Evolutionary conservation across 345 rosid genomes (phyloP).

Genomic region (Turritis glabra): DNA sequence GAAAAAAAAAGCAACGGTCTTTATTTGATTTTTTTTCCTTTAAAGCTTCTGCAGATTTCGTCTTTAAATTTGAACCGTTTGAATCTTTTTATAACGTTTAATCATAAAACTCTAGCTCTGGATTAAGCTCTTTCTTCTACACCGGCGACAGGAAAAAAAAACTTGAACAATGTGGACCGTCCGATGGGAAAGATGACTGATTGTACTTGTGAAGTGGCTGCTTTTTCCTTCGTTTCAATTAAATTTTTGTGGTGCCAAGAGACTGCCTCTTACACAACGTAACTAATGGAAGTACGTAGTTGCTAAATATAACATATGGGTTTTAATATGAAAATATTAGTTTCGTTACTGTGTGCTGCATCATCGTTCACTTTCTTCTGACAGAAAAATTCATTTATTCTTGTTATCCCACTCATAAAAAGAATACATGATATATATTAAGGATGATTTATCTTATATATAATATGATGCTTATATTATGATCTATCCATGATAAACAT

Average conservation of each 20-base stretch:
- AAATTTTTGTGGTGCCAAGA: background rate
- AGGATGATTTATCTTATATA: background rate
- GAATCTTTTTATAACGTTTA: conserved; percentile 19
- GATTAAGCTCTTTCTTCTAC: background rate
- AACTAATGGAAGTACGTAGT: background rate
- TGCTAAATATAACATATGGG: background rate
- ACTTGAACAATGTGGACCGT: conserved; percentile 13
- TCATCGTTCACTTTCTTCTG: background rate
- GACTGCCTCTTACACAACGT: background rate
- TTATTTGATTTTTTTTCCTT: conserved; percentile 20
- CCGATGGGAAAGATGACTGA: background rate
- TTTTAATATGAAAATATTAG: background rate
- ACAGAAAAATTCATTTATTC: no score
- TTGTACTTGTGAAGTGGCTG: background rate
- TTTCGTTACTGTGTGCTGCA: background rate
- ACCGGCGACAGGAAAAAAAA: background rate
- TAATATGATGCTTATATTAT: background rate
- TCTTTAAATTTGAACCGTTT: conserved; percentile 50
- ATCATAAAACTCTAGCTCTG: background rate
- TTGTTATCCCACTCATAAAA: background rate
- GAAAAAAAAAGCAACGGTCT: conserved; percentile 55
- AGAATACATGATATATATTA: no score
- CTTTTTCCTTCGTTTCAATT: conserved; percentile 1
- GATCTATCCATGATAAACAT: background rate
- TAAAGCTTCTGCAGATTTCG: conserved; percentile 43